Evolutionary conservation across 129 eudicot genomes (phyloP).

Genomic region (Dittrichia graveolens): DNA sequence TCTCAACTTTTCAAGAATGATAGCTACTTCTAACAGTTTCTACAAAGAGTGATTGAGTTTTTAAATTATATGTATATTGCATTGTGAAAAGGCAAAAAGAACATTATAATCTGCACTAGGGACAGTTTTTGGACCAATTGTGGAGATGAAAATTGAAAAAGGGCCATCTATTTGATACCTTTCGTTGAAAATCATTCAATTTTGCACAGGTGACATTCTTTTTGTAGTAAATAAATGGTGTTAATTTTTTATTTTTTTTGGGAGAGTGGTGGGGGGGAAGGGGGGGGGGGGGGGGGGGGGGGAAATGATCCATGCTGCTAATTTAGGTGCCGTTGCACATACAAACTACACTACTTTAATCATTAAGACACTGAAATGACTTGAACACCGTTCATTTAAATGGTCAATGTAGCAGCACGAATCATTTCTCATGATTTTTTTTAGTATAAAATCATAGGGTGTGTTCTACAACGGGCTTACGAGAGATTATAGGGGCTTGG

Average conservation of each 20-base stretch:
- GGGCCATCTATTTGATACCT: slow-evolving; percentile 8
- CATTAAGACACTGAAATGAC: no score
- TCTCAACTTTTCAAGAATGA: slow-evolving; percentile 1
- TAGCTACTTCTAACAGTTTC: neutral
- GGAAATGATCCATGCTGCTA: no score
- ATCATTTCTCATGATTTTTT: no score
- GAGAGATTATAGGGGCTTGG: no score
- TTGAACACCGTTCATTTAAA: no score
- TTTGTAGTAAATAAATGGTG: neutral
- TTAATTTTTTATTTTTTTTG: neutral
- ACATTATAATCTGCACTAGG: neutral
- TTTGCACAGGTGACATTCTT: neutral
- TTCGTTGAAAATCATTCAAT: slow-evolving; percentile 15
- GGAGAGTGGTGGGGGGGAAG: no score
- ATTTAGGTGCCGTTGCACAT: no score
- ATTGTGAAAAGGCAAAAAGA: slow-evolving; percentile 10
- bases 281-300: no score
- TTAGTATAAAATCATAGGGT: neutral
- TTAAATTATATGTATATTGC: slow-evolving; percentile 15
- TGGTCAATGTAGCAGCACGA: no score
- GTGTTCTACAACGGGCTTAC: no score
- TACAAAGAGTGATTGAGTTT: slow-evolving; percentile 5
- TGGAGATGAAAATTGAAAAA: slow-evolving; percentile 13
- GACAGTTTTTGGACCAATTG: neutral
- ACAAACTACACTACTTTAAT: no score